Evolutionary conservation across 176 grass and related monocot species (phyloP), one percentile per base, ranked within the genome.

Genomic region (Triticum urartu): DNA sequence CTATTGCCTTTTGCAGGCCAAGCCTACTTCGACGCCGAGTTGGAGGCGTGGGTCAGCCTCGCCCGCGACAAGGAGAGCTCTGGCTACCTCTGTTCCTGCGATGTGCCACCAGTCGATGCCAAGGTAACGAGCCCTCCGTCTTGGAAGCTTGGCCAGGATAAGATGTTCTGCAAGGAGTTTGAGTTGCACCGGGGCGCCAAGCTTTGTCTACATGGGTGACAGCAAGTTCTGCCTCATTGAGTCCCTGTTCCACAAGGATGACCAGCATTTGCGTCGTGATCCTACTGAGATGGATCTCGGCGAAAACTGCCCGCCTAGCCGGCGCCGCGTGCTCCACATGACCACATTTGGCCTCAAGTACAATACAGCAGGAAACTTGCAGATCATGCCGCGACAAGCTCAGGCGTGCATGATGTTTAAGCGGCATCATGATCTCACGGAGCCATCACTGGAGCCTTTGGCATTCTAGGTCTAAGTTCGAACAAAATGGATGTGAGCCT

Each of bases 1-100:
- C 3, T 74, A 38, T 25, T 75, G 82, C 70, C 70, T 0, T 84
- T 84, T 7, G 10, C 3, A 3, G 70, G 82, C 35, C 58, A 84
- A 11, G 71, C 70, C 25, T 45, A 75, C 58, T 84, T 64, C 3
- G 70, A 84, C 17, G 36, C 25, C 18, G 38, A 64, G 58, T 2
- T 75, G 39, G 82, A 84, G 3, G 82, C 58, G 0, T 84, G 58
- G 71, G 70, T 75, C 2, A 71, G 82, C 11, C 69, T 84, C 36
- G 21, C 4, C 25, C 3, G 11, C 5, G 36, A 74, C 0, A 4
- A 17, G 2, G 69, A 32, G 9, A 9, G 26, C 0, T 35, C 17
- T 0, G 70, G 39, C 17, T 5, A 5, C 71, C 24, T 75, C 3
- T 75, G 82, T 4, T 47, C 59, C 20, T 64, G 71, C 26, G 82